Evolutionary conservation across 805 yeast genomes (phyloP).

Genomic region (Jamesozyma piceae): DNA sequence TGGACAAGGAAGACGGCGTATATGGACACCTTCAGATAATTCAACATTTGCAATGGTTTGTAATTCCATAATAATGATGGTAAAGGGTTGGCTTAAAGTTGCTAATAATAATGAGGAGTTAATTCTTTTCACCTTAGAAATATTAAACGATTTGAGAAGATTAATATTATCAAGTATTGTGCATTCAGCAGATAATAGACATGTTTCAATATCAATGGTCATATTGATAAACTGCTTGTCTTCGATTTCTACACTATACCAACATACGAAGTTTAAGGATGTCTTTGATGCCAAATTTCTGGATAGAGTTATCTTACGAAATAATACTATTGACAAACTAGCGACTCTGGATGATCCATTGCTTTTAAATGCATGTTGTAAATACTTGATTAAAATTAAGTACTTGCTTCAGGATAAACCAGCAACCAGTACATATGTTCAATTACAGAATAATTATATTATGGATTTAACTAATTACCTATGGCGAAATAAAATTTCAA

Average conservation of each 20-base stretch:
- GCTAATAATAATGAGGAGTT: conserved; percentile 1
- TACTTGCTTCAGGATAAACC: conserved; percentile 9
- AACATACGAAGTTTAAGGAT: background rate
- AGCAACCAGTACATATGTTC: conserved; percentile 11
- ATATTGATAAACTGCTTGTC: conserved; percentile 7
- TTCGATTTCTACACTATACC: background rate
- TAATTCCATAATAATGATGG: conserved; percentile 9
- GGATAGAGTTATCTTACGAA: conserved; percentile 10
- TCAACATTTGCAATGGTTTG: conserved; percentile 8
- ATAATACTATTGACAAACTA: conserved; percentile 12
- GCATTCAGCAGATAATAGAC: conserved; percentile 13
- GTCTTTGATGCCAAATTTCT: conserved; percentile 4
- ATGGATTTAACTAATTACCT: conserved; percentile 24
- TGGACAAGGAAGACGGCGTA: background rate
- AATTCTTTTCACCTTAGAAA: conserved; percentile 3
- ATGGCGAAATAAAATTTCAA: conserved; percentile 23
- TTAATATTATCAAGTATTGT: conserved; percentile 8
- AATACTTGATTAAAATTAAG: conserved; percentile 13
- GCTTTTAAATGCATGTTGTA: conserved; percentile 16
- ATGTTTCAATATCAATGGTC: conserved; percentile 6
- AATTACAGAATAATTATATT: conserved; percentile 19
- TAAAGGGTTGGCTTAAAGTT: conserved; percentile 9
- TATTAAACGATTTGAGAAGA: conserved; percentile 12
- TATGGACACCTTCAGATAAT: background rate
- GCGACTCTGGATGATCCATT: conserved; percentile 19